Evolutionary conservation across 75 land plant species (phyloP).

Genomic region (Chamaecyparis obtusa): DNA sequence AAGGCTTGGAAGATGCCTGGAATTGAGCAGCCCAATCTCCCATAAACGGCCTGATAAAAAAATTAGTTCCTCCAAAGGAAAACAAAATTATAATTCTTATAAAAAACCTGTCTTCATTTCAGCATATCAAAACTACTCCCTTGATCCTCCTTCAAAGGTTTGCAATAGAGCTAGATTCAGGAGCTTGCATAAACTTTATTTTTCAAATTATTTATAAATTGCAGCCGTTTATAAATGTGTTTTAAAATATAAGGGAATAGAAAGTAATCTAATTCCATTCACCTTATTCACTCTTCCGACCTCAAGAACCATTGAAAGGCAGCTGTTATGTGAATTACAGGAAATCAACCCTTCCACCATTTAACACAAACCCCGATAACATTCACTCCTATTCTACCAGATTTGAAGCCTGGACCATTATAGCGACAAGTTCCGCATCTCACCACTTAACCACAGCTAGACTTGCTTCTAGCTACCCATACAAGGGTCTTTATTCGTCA

Average conservation of each 20-base stretch:
- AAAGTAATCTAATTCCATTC: background rate
- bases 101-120: background rate
- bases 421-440: background rate
- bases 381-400: background rate
- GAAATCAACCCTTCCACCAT: background rate
- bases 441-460: background rate
- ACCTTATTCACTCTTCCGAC: background rate
- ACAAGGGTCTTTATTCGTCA: background rate
- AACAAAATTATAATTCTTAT: background rate
- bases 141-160: background rate
- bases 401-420: background rate
- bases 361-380: background rate
- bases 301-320: background rate
- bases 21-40: no score
- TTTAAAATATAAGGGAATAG: background rate
- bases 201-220: background rate
- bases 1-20: no score
- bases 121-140: background rate
- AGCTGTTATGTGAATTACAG: background rate
- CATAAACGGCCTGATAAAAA: no score
- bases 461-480: background rate
- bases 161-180: background rate
- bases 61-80: background rate
- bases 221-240: background rate
- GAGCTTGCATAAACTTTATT: background rate